phyloP scores from a whole-genome alignment of 2,329 filamentous ascomycete species.

The Colletotrichum aenigma region DNA sequence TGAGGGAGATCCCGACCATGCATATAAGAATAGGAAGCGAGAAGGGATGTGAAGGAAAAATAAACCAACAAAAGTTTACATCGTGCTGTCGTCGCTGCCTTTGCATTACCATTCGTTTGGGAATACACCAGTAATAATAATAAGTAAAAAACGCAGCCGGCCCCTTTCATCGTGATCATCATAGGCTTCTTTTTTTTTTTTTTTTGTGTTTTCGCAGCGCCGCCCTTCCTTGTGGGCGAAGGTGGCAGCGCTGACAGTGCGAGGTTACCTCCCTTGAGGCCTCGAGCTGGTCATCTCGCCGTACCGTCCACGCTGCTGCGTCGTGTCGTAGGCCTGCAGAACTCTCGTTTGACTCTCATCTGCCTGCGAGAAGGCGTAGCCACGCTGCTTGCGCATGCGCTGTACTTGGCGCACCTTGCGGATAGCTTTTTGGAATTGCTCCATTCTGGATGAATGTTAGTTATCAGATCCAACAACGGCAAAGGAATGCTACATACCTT shows the following conservation, averaged over 20 bases:
- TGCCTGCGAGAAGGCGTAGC: constrained; percentile 97
- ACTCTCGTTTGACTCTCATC: constrained; percentile 96
- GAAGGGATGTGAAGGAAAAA: not conserved
- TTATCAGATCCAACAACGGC: not conserved
- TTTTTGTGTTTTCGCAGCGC: not conserved
- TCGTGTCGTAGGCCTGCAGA: constrained; percentile 97
- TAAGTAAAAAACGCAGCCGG: constrained; percentile 13
- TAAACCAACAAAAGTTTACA: constrained; percentile 13
- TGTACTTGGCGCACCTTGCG: constrained; percentile 98
- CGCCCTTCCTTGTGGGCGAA: not conserved
- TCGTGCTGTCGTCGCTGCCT: constrained; percentile 19
- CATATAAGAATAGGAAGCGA: constrained; percentile 16
- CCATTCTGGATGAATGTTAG: constrained; percentile 71
- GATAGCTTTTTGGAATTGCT: constrained; percentile 99
- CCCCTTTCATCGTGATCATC: constrained; percentile 20
- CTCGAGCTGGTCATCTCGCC: constrained; percentile 82
- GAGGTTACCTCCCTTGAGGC: constrained; percentile 22
- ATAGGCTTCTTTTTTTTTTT: not conserved
- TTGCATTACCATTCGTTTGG: constrained; percentile 20
- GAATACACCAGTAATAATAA: not conserved
- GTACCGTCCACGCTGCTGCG: constrained; percentile 86
- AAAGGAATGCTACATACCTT: constrained; percentile 60
- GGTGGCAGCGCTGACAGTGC: not conserved
- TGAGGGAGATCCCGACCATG: constrained; percentile 1
- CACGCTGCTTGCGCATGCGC: constrained; percentile 98